phyloP scores from a whole-genome alignment of 108 stramenopile species.

The Aurantiochytrium sp. region DNA sequence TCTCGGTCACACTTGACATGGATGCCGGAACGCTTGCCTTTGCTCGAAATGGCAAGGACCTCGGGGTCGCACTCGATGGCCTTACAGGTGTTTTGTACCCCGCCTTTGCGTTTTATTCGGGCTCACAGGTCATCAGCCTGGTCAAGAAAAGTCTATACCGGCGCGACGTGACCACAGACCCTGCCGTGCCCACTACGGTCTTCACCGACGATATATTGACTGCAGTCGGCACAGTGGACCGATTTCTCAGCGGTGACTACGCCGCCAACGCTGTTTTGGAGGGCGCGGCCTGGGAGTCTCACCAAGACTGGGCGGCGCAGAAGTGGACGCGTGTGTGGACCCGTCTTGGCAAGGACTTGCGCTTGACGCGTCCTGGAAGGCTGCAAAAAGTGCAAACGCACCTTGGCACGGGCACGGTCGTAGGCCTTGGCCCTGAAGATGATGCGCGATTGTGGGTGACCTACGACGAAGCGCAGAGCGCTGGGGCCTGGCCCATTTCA shows the following conservation, averaged over 20 bases:
- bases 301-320: neutral
- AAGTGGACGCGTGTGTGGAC: neutral
- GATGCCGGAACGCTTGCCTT: slow-evolving; percentile 47
- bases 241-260: neutral
- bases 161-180: neutral
- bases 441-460: neutral
- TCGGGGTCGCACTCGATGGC: slow-evolving; percentile 31
- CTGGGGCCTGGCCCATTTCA: neutral
- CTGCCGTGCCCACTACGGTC: neutral
- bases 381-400: neutral
- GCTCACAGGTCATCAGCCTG: slow-evolving; percentile 35
- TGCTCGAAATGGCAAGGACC: slow-evolving; percentile 50
- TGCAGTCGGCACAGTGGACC: slow-evolving; percentile 24
- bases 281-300: neutral
- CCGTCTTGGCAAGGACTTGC: neutral
- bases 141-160: neutral
- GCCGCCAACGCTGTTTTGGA: neutral
- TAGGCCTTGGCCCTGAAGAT: neutral
- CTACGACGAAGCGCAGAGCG: neutral
- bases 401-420: neutral
- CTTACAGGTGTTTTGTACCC: slow-evolving; percentile 30
- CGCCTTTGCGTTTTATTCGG: slow-evolving; percentile 39
- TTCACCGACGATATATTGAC: slow-evolving; percentile 31
- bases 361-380: neutral
- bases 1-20: slow-evolving; percentile 52